Percentiles rank a stretch among this genome's conserved stretches.
Conservation (phyloP, 2,329 filamentous ascomycete genomes). For the Lasiodiplodia sp. region DNA sequence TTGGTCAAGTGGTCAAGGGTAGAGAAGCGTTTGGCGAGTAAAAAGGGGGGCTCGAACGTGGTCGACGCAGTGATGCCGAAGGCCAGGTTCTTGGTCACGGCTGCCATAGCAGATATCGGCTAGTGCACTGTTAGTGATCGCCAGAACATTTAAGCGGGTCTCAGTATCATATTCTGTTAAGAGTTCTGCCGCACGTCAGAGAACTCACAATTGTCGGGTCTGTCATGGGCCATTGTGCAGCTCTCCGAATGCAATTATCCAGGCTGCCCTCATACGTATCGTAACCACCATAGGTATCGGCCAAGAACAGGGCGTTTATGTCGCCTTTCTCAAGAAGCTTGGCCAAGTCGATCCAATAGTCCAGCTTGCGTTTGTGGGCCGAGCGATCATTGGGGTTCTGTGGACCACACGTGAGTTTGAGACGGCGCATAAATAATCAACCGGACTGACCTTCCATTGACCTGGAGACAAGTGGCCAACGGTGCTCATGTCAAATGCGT, state of each 20-base stretch:
- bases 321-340: conserved; percentile 67
- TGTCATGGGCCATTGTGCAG: conserved; percentile 70
- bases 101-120: conserved; percentile 71
- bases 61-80: conserved; percentile 71
- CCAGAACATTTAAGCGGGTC: not conserved
- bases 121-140: conserved; percentile 36
- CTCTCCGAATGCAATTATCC: conserved; percentile 67
- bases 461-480: conserved; percentile 70
- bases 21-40: conserved; percentile 68
- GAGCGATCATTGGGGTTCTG: conserved; percentile 68
- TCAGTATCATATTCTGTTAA: not conserved
- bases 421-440: conserved; percentile 2
- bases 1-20: conserved; percentile 68
- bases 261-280: conserved; percentile 68
- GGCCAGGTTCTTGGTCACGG: conserved; percentile 68
- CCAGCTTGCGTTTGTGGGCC: conserved; percentile 65
- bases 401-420: not conserved
- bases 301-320: conserved; percentile 71
- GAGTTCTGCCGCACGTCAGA: not conserved
- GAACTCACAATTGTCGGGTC: conserved; percentile 67
- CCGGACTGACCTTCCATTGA: conserved; percentile 66
- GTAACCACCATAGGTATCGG: conserved; percentile 70
- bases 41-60: conserved; percentile 68
- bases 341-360: conserved; percentile 71
- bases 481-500: conserved; percentile 72